Conservation (phyloP, 495 filamentous ascomycete genomes). For the Sphaerosporella brunnea region DNA sequence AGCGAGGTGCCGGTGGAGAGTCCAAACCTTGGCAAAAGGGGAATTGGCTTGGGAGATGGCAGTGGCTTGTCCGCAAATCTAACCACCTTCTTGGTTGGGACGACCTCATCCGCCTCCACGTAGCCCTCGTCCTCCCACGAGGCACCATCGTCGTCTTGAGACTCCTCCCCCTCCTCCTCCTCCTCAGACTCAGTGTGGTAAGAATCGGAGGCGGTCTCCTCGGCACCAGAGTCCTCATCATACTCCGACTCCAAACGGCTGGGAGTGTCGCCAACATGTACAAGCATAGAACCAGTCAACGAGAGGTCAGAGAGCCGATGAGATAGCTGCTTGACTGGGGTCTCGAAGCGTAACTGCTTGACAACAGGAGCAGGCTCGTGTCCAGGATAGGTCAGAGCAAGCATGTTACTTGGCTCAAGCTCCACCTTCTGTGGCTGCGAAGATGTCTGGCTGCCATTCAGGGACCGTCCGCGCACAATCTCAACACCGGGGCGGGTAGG, state of each 20-base stretch:
- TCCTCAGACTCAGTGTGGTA: constrained; percentile 10
- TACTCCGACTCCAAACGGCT: neutral
- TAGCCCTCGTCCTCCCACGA: constrained; percentile 24
- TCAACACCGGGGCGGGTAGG: constrained; percentile 22
- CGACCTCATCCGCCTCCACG: constrained; percentile 12
- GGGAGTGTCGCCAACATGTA: constrained; percentile 15
- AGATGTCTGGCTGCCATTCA: constrained; percentile 1
- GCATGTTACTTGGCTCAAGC: constrained; percentile 8
- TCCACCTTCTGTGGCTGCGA: constrained; percentile 4
- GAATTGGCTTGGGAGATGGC: constrained; percentile 2
- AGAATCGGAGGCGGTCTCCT: constrained; percentile 4
- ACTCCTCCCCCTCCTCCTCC: constrained; percentile 8
- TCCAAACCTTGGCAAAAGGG: neutral
- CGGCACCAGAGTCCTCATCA: neutral
- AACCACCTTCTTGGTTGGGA: neutral
- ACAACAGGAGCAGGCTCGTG: constrained; percentile 11
- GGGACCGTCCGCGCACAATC: constrained; percentile 17
- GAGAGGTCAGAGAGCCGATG: constrained; percentile 18
- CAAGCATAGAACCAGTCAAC: constrained; percentile 25
- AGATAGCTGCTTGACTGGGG: constrained; percentile 8
- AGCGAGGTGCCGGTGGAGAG: neutral
- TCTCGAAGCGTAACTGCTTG: constrained; percentile 24
- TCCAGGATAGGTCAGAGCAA: constrained; percentile 6
- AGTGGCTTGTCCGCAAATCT: constrained; percentile 20
- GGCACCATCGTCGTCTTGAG: constrained; percentile 15